Percentiles rank a stretch among this genome's conserved stretches.
These are phyloP conservation scores for Sugiyamaella smithiae DNA, from an alignment of 805 yeast species.

Conservation along the genomic window DNA sequence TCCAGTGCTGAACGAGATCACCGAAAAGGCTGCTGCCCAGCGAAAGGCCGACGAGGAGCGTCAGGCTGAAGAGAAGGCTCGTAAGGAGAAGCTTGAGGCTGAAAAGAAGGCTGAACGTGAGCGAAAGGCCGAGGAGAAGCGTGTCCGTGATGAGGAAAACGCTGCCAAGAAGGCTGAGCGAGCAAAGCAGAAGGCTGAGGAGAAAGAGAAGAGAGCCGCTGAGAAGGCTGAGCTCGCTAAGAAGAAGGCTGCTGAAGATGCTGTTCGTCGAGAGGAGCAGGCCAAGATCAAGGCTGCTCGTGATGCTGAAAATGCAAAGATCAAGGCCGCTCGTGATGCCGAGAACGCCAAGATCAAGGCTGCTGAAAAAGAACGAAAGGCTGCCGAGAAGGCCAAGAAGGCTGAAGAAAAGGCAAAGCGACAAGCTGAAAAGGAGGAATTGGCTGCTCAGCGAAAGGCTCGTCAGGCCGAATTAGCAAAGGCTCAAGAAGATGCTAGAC, in stretches of 20 bases:
- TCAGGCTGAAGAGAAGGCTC: constrained; percentile 35
- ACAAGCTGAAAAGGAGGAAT: constrained; percentile 23
- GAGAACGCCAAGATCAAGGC: constrained; percentile 24
- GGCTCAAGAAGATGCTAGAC: constrained; percentile 26
- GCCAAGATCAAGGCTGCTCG: constrained; percentile 22
- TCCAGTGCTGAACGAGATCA: constrained; percentile 78
- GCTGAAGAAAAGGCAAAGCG: constrained; percentile 23
- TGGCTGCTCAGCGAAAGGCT: constrained; percentile 17
- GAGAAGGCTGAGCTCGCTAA: constrained; percentile 21
- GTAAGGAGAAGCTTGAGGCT: constrained; percentile 16
- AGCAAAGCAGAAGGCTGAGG: constrained; percentile 23
- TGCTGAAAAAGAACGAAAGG: constrained; percentile 24
- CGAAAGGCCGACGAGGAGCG: constrained; percentile 53
- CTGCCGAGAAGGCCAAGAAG: constrained; percentile 22
- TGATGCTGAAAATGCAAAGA: neutral
- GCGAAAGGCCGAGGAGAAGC: constrained; percentile 28
- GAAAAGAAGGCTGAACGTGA: constrained; percentile 18
- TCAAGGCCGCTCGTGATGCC: constrained; percentile 9
- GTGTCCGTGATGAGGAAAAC: constrained; percentile 24
- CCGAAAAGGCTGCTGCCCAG: constrained; percentile 65
- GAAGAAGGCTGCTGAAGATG: constrained; percentile 26
- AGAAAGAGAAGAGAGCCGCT: constrained; percentile 26
- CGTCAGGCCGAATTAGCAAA: constrained; percentile 20
- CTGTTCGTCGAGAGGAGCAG: constrained; percentile 11
- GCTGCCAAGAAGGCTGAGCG: constrained; percentile 23